These are phyloP conservation scores for Saccharomyces hybrid DNA, from an alignment of 1,139 yeast species.

Conservation along the genomic window DNA sequence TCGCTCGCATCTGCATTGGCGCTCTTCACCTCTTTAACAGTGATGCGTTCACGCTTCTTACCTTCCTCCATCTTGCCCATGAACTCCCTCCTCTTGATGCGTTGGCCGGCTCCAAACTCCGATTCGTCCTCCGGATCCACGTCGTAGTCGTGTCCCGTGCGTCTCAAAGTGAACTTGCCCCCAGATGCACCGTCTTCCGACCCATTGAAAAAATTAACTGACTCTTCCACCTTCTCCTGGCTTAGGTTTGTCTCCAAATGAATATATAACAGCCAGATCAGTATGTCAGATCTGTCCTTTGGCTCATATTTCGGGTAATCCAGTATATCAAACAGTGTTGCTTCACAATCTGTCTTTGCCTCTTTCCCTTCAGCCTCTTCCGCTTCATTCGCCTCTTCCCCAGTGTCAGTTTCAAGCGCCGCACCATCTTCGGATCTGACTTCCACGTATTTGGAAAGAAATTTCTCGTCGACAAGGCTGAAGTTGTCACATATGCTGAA, in stretches of 20 bases:
- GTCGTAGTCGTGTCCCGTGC: constrained; percentile 13
- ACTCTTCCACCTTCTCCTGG: constrained; percentile 40
- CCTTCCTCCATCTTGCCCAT: constrained; percentile 23
- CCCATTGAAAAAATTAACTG: constrained; percentile 58
- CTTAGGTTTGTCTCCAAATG: constrained; percentile 66
- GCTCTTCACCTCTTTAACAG: neutral
- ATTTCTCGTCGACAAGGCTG: constrained; percentile 39
- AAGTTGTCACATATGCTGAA: constrained; percentile 66
- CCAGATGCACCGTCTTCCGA: constrained; percentile 15
- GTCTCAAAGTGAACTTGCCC: constrained; percentile 4
- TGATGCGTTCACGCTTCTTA: neutral
- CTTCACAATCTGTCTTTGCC: neutral
- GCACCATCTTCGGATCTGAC: constrained; percentile 12
- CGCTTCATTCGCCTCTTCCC: neutral
- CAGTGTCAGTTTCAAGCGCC: neutral
- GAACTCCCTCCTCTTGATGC: constrained; percentile 50
- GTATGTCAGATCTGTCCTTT: constrained; percentile 56
- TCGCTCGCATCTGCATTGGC: neutral
- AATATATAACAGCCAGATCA: constrained; percentile 78
- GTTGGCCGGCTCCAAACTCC: constrained; percentile 65
- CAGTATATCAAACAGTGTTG: constrained; percentile 55
- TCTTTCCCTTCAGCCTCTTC: constrained; percentile 2
- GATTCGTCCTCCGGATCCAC: constrained; percentile 62
- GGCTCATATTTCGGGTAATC: constrained; percentile 49
- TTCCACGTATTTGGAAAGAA: constrained; percentile 31